Base-by-base conservation (phyloP, 495 filamentous ascomycete species). In the Astrothelium subdiscretum region DNA sequence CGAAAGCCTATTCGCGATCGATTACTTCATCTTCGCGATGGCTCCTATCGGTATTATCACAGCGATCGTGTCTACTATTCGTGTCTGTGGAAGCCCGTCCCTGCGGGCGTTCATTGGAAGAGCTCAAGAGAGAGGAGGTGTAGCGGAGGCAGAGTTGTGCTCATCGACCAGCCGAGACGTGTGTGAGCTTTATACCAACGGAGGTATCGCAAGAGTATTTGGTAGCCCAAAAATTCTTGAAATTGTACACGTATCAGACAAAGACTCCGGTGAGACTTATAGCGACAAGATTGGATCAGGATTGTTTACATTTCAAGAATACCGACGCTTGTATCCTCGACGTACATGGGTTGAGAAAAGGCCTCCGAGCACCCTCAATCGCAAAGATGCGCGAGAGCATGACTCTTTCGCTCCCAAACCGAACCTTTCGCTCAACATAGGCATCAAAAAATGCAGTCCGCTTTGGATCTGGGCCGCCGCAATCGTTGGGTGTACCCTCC, bases 1-100 rank as follows among this genome's bases (percentile, higher is more conserved):
- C 61, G 77, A 83, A 60, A 76, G 77, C 0, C 76, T 75, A 27
- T 75, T 69, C 29, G 67, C 73, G 52, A 62, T 79, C 0, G 83
- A 85, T 57, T 77, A 80, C 62, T 63, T 84, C 15, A 80, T 84
- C 8, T 79, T 84, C 44, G 77, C 81, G 0, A 74, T 83, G 44
- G 77, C 74, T 0, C 81, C 82, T 2, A 70, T 83, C 4, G 82
- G 82, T 6, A 78, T 84, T 20, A 68, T 84, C 40, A 84, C 82
- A 0, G 76, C 77, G 2, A 74, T 83, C 0, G 79, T 83, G 5
- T 75, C 73, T 1, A 76, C 78, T 13, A 80, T 85, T 31, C 70
- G 83, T 1, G 77, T 84, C 2, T 77, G 80, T 43, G 82, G 81
- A 2, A 75, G 72, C 22, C 69, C 74, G 8, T 82, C 78, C 63